phyloP scores from a whole-genome alignment of 345 rosid species.

The Brassica napus region DNA sequence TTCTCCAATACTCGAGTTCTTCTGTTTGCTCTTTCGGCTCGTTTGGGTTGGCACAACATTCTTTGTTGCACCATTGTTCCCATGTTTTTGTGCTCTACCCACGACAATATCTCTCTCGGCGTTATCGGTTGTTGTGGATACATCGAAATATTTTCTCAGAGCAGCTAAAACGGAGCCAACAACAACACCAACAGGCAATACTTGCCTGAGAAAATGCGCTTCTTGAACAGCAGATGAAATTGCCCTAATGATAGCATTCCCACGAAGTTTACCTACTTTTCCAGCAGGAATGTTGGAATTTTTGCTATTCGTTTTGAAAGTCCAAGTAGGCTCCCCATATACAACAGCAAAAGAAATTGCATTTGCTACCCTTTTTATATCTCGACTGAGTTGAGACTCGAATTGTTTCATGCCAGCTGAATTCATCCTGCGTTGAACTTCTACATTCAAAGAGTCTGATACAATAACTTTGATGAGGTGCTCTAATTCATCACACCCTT shows the following conservation, averaged over 20 bases:
- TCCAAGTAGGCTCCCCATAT: constrained; percentile 42
- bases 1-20: constrained; percentile 29
- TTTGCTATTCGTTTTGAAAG: constrained; percentile 42
- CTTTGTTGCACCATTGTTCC: constrained; percentile 18
- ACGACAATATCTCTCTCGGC: constrained; percentile 37
- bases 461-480: constrained; percentile 60
- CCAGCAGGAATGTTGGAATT: constrained; percentile 33
- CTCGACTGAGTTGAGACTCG: constrained; percentile 56
- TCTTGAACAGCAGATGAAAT: constrained; percentile 69
- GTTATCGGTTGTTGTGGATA: constrained; percentile 45
- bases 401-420: constrained; percentile 57
- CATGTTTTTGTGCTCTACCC: constrained; percentile 10
- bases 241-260: constrained; percentile 58
- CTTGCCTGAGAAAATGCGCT: constrained; percentile 64
- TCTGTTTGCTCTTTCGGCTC: constrained; percentile 30
- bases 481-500: constrained; percentile 50
- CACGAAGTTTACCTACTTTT: constrained; percentile 61
- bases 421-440: constrained; percentile 69
- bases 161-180: constrained; percentile 92
- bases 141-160: constrained; percentile 65
- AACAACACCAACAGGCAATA: constrained; percentile 80
- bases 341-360: constrained; percentile 62
- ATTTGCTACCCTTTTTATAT: constrained; percentile 68
- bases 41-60: constrained; percentile 28
- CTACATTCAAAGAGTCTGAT: constrained; percentile 65